These are phyloP conservation scores for Pythium graminicola DNA, from an alignment of 352 stramenopile species.

Conservation along the genomic window DNA sequence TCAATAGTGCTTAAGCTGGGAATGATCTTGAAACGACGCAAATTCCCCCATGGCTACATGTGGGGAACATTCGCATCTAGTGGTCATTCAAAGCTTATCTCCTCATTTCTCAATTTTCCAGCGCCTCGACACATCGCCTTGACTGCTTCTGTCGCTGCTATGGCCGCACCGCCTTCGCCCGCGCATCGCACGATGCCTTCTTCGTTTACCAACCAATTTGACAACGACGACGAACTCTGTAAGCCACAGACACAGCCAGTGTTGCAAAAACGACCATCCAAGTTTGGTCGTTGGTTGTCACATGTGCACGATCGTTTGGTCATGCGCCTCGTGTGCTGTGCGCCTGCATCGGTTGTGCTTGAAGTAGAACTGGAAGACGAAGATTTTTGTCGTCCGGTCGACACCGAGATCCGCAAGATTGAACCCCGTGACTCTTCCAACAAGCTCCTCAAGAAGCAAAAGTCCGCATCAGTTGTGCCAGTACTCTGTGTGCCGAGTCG, in stretches of 20 bases:
- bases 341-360: conserved; percentile 22
- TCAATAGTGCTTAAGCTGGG: background rate
- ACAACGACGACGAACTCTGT: conserved; percentile 10
- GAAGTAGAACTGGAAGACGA: conserved; percentile 27
- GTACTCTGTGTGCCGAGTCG: background rate
- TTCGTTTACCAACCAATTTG: conserved; percentile 14
- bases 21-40: conserved; percentile 22
- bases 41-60: background rate
- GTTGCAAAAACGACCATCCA: conserved; percentile 16
- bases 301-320: conserved; percentile 23
- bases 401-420: conserved; percentile 23
- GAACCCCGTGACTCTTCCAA: background rate
- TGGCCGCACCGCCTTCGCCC: conserved; percentile 13
- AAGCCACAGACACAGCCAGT: conserved; percentile 3
- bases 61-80: conserved; percentile 1
- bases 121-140: background rate
- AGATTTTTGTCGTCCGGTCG: conserved; percentile 18
- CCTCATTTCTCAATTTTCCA: conserved; percentile 14
- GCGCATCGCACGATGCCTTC: conserved; percentile 9
- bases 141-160: background rate
- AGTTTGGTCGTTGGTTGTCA: conserved; percentile 19
- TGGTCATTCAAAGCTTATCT: background rate
- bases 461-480: conserved; percentile 22
- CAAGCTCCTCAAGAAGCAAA: conserved; percentile 21
- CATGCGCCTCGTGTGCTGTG: conserved; percentile 25